Percentiles rank a stretch among this genome's conserved stretches.
phyloP scores from a whole-genome alignment of 306 rosid species.

The Cajanus cajan region DNA sequence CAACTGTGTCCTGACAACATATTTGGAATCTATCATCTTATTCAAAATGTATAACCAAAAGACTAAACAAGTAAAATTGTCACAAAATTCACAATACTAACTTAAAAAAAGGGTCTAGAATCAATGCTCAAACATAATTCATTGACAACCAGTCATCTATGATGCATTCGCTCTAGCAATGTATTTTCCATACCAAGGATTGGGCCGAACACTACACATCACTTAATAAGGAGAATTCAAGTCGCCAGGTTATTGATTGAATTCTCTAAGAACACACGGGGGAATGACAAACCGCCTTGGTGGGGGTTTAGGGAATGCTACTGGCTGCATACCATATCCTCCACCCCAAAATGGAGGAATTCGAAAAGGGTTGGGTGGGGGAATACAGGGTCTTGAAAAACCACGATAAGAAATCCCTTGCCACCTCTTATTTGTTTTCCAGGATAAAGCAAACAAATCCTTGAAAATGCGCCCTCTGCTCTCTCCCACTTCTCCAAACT shows the following conservation, averaged over 20 bases:
- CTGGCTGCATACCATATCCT: constrained; percentile 42
- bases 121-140: not conserved
- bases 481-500: constrained; percentile 22
- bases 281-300: constrained; percentile 32
- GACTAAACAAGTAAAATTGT: not conserved
- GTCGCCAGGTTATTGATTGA: constrained; percentile 4
- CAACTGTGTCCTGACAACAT: not conserved
- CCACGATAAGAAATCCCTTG: not conserved
- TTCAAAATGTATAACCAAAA: not conserved
- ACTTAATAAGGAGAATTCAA: not conserved
- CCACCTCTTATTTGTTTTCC: constrained; percentile 35
- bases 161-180: not conserved
- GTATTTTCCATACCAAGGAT: not conserved
- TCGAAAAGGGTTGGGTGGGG: constrained; percentile 21
- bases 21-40: not conserved
- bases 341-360: constrained; percentile 41
- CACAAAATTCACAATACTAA: not conserved
- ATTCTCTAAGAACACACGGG: constrained; percentile 20
- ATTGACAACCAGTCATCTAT: constrained; percentile 9
- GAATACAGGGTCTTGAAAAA: not conserved
- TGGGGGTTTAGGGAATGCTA: not conserved
- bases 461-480: constrained; percentile 32
- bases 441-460: constrained; percentile 28
- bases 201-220: not conserved
- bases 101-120: not conserved